Evolutionary conservation across 1,139 yeast species (phyloP).

Genomic region (Saccharomycopsis phalli): DNA sequence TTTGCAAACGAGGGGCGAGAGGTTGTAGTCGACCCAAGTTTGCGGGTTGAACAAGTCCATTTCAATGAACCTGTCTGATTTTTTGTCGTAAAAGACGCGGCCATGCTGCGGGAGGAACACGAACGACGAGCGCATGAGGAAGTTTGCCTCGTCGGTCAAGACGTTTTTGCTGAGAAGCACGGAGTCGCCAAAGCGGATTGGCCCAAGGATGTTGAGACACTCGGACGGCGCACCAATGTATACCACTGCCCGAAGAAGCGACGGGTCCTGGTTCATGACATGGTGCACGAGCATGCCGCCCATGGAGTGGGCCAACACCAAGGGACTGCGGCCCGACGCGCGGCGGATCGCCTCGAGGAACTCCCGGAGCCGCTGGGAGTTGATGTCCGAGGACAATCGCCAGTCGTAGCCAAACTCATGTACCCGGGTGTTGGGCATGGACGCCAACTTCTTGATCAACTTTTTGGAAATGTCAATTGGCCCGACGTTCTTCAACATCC

Average conservation of each 20-base stretch:
- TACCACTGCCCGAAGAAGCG: slow-evolving; percentile 59
- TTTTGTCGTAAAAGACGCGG: slow-evolving; percentile 55
- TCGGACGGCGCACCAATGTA: slow-evolving; percentile 82
- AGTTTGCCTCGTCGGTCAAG: slow-evolving; percentile 72
- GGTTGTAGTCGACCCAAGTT: slow-evolving; percentile 67
- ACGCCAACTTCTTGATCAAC: slow-evolving; percentile 44
- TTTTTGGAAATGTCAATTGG: slow-evolving; percentile 73
- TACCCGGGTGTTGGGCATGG: slow-evolving; percentile 54
- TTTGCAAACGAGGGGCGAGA: slow-evolving; percentile 59
- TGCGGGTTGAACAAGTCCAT: slow-evolving; percentile 74
- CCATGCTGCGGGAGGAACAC: slow-evolving; percentile 71
- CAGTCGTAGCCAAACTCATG: slow-evolving; percentile 86
- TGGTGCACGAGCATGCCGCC: slow-evolving; percentile 84
- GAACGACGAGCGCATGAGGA: slow-evolving; percentile 81
- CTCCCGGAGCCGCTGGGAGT: slow-evolving; percentile 40
- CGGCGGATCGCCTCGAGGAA: slow-evolving; percentile 36
- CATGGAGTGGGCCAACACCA: slow-evolving; percentile 86
- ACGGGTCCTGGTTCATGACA: slow-evolving; percentile 60
- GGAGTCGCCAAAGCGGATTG: slow-evolving; percentile 72
- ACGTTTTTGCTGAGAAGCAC: slow-evolving; percentile 68
- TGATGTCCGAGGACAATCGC: slow-evolving; percentile 62
- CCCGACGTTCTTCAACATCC: slow-evolving; percentile 73
- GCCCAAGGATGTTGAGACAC: slow-evolving; percentile 82
- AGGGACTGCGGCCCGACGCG: slow-evolving; percentile 37
- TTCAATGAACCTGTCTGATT: slow-evolving; percentile 48